Conservation (phyloP, 495 filamentous ascomycete genomes). For the Penicillium simplicissimum region DNA sequence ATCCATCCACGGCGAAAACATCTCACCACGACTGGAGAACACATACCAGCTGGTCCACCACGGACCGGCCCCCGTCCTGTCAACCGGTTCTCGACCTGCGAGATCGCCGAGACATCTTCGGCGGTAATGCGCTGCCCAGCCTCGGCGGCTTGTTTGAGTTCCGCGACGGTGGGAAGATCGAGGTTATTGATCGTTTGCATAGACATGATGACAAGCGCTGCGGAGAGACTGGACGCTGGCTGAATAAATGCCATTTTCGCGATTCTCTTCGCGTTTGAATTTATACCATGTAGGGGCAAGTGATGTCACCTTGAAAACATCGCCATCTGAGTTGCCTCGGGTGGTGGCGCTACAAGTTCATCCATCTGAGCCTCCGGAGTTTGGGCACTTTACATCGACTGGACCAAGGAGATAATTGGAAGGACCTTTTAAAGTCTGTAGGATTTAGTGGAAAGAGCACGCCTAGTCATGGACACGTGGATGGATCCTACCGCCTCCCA, state of each 20-base stretch:
- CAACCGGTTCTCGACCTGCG: constrained; percentile 38
- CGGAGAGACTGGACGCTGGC: neutral
- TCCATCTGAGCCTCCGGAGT: neutral
- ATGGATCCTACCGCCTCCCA: too few relatives aligned
- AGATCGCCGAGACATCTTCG: constrained; percentile 37
- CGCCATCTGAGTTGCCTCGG: constrained; percentile 3
- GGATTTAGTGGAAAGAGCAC: too few relatives aligned
- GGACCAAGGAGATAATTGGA: neutral
- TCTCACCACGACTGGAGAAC: neutral
- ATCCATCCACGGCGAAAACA: neutral
- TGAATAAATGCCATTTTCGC: neutral
- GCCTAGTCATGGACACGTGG: too few relatives aligned
- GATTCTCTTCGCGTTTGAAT: constrained; percentile 3
- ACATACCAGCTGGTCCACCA: constrained; percentile 54
- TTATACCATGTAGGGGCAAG: constrained; percentile 15
- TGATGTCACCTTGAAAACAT: constrained; percentile 39
- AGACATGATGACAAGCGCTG: neutral
- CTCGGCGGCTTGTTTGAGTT: constrained; percentile 39
- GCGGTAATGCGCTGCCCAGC: constrained; percentile 37
- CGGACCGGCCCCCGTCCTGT: constrained; percentile 53
- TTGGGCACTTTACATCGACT: neutral
- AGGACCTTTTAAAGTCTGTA: neutral
- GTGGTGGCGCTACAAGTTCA: constrained; percentile 17
- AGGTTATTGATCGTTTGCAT: constrained; percentile 19
- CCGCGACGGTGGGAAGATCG: constrained; percentile 30